Evolutionary conservation across 257 asterid species (phyloP), one percentile per base, ranked within the genome.

Genomic region (Lycium barbarum): DNA sequence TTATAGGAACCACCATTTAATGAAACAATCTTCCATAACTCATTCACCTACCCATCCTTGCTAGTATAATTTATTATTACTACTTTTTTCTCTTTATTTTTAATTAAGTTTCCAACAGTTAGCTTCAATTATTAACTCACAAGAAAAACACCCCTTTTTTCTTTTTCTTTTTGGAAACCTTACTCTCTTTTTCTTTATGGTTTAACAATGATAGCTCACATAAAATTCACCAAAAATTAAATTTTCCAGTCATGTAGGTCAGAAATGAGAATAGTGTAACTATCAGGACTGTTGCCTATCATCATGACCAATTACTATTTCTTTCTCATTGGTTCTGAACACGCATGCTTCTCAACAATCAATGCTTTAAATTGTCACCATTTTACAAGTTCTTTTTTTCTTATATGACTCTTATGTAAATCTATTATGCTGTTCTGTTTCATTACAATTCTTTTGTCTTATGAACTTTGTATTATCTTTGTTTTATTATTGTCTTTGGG

Each of bases 121-220:
- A 67, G 54, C 84, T 89, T 88, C 91, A 89, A 85, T 83, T 85
- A 87, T 89, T 85, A 88, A 84, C 57, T 59, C 87, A 61, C 86
- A 70, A 62, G 85, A 85, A 81, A 82, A 84, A 61, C 63, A 51
- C 63, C 82, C 38, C 51, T 76, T 4, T 14, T 9, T 49, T 2
- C 18, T 18, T 58, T 9, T 65, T 4, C 54, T 74, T 43, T 49
- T 5, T 40, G 1, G 14, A 17, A 3, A 3, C 5, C 10, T 0
- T 36, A 38, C 40, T 38, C 80, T 36, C 45, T 5, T 49, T 43
- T 22, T 51, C 14, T 71, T 57, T 26, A 58, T 76, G 54, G 43
- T 71, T 58, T 81, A 83, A 14, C 53, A 76, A 53, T 78, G 47
- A 53, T 78, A 78, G 26, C 33, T 78, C 65, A 78, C 82, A 26